Percentiles rank a stretch among this genome's conserved stretches.
Conservation (phyloP, 148 eudicot species). For the Pharnaceum exiguum region DNA sequence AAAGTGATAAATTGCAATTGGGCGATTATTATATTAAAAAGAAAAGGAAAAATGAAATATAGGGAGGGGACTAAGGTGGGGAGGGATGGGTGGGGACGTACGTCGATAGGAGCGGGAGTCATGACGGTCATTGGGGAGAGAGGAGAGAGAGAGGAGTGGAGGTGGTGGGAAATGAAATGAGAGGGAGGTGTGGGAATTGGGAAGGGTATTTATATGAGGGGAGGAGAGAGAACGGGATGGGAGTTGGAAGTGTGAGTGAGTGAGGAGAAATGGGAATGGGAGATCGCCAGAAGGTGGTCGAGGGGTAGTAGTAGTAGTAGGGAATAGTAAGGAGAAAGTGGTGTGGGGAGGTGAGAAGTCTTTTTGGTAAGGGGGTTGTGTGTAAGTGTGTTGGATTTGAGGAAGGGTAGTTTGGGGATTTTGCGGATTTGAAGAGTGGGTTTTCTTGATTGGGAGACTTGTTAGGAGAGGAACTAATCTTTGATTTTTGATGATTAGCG, state of each 20-base stretch:
- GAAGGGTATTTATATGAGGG: neutral
- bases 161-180: neutral
- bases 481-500: no score
- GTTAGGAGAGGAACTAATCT: no score
- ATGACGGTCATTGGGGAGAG: slow-evolving; percentile 46
- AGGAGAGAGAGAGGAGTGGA: neutral
- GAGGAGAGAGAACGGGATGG: slow-evolving; percentile 2
- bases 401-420: neutral
- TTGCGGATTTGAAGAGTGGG: neutral
- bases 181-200: slow-evolving; percentile 1
- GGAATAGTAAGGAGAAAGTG: neutral
- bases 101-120: slow-evolving; percentile 63
- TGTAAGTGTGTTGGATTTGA: neutral
- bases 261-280: slow-evolving; percentile 2
- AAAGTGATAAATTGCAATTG: slow-evolving; percentile 4
- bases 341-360: neutral
- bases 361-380: no score
- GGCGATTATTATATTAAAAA: neutral
- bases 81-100: slow-evolving; percentile 7
- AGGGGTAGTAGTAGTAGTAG: neutral
- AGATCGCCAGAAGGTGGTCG: slow-evolving; percentile 28
- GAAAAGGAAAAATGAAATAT: neutral
- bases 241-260: slow-evolving; percentile 2
- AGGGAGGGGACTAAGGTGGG: neutral
- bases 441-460: neutral